Conservation (phyloP, 2,329 filamentous ascomycete genomes). For the Trichoderma oligosporum region DNA sequence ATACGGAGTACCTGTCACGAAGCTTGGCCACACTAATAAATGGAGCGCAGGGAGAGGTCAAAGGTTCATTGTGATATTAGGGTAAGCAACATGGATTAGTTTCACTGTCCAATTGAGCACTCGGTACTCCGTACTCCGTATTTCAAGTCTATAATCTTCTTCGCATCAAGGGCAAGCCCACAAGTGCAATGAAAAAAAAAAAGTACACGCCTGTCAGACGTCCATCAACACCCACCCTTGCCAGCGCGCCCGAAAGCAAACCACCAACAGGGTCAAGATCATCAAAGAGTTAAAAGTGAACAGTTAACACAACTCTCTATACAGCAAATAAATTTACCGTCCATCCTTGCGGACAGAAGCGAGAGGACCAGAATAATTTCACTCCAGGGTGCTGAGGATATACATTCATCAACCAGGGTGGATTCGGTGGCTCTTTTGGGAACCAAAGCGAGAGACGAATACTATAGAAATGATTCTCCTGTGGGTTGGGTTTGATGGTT, state of each 20-base stretch:
- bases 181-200: constrained; percentile 54
- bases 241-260: constrained; percentile 72
- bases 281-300: constrained; percentile 58
- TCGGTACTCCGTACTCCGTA: no score
- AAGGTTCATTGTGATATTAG: no score
- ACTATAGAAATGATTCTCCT: constrained; percentile 98
- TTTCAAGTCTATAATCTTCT: no score
- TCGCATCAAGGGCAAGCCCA: constrained; percentile 47
- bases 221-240: constrained; percentile 81
- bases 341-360: constrained; percentile 60
- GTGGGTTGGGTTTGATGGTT: constrained; percentile 28
- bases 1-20: no score
- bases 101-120: no score
- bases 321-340: constrained; percentile 52
- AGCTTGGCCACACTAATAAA: no score
- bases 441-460: constrained; percentile 88
- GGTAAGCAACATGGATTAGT: no score
- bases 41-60: no score
- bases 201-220: constrained; percentile 73
- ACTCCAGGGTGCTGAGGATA: constrained; percentile 88
- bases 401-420: constrained; percentile 91
- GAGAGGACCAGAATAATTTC: constrained; percentile 64
- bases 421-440: constrained; percentile 88
- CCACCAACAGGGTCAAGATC: constrained; percentile 77
- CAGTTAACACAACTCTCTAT: constrained; percentile 82